Base-by-base conservation (phyloP, 2,329 filamentous ascomycete species). In the Exophiala spinifera region DNA sequence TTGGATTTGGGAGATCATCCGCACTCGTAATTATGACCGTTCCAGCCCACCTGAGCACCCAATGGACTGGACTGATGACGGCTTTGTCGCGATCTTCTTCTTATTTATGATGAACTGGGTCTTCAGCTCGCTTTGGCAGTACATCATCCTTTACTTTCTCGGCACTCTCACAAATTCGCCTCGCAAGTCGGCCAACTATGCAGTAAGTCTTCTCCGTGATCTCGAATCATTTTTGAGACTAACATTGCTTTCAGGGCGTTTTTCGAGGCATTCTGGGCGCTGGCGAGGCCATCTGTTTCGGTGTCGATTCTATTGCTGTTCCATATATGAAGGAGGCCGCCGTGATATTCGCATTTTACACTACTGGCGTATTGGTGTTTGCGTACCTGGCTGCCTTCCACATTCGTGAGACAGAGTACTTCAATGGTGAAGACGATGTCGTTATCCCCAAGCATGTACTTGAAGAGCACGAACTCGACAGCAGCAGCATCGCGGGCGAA, bases 211-310 rank as follows among this genome's bases (percentile, higher is more conserved):
- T 11, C 28, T 7, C 19, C 15, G 19, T 2, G 13, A 40, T 13
- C 20, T 17, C 19, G 15, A 15, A 21, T 11, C 15, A 6, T 15
- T 15, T 19, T 7, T 28, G 13, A 1, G 5, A 56, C 45, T 49
- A 25, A 54, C 14, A 7, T n/a, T n/a, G n/a, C n/a, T 20, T 15
- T 2, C 20, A 56, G 49, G 54, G 49, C 13, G 49, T 56, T 6
- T 52, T 43, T 37, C 37, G 54, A 5, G 39, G 44, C 15, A 48
- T 49, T 21, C 37, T 56, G 2, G 49, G 40, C 11, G 54, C 49
- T n/a, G 54, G 54, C 7, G 49, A 52, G 33, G 54, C 54, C 43
- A 50, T 56, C n/a, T 37, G 20, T 40, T 56, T 56, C 31, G 54
- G 54, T 15, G 40, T 56, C 19, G 54, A 56, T 20, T 52, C 54